Percentiles rank a stretch among this genome's conserved stretches.
phyloP scores from a whole-genome alignment of 176 grass and related monocot species.

The Aegilops tauschii region DNA sequence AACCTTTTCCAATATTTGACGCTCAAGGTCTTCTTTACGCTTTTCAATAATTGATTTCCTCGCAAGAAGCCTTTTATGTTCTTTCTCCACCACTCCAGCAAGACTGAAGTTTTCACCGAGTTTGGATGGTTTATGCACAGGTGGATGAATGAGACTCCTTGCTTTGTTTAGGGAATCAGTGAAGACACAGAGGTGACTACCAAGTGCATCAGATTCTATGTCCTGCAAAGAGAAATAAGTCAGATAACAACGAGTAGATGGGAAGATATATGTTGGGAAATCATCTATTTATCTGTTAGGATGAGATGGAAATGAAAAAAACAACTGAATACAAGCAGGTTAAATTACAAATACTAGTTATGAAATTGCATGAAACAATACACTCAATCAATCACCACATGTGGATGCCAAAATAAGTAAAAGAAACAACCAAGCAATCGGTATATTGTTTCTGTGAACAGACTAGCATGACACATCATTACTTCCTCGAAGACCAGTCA shows the following conservation, averaged over 20 bases:
- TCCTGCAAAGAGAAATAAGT: constrained; percentile 54
- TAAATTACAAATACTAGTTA: background rate
- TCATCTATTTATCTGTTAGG: background rate
- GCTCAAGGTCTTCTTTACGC: constrained; percentile 95
- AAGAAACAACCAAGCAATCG: background rate
- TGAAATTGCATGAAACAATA: background rate
- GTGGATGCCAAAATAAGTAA: background rate
- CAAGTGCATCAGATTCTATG: constrained; percentile 68
- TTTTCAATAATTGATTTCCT: constrained; percentile 97
- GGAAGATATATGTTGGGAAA: background rate
- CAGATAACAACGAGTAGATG: background rate
- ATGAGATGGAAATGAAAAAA: no score
- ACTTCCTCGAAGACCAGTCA: background rate
- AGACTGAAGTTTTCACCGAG: constrained; percentile 50
- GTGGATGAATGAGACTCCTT: constrained; percentile 56
- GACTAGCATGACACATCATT: background rate
- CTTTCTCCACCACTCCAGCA: constrained; percentile 69
- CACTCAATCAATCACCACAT: background rate
- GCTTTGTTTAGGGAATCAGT: constrained; percentile 81
- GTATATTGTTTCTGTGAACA: background rate
- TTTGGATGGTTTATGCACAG: constrained; percentile 51
- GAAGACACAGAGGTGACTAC: constrained; percentile 67
- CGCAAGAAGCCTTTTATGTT: constrained; percentile 90
- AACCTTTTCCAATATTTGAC: constrained; percentile 93
- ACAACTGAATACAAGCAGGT: background rate